Conservation (phyloP, 2,329 filamentous ascomycete species). For the Diaporthe sp. region DNA sequence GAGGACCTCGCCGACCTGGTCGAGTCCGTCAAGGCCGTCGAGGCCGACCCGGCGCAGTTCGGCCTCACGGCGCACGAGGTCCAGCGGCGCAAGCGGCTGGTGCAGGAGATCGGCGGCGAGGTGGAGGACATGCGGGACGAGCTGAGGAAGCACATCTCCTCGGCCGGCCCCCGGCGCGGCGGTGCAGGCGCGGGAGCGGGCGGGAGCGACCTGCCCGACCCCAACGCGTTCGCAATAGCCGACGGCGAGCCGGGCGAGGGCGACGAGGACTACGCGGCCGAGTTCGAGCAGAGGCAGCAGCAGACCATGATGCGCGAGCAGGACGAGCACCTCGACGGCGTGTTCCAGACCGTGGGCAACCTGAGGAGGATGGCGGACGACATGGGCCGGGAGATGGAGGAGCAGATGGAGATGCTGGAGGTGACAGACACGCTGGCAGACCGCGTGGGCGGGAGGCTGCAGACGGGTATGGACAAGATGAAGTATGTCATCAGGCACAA, state of each 20-base stretch:
- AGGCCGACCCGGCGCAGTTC: slow-evolving; percentile 88
- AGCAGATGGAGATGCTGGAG: slow-evolving; percentile 91
- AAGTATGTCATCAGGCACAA: slow-evolving; percentile 88
- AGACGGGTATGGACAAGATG: slow-evolving; percentile 89
- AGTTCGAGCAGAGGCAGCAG: slow-evolving; percentile 93
- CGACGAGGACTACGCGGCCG: slow-evolving; percentile 77
- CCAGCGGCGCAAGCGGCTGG: slow-evolving; percentile 81
- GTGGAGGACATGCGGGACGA: slow-evolving; percentile 91
- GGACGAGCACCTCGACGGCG: slow-evolving; percentile 91
- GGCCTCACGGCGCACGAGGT: slow-evolving; percentile 89
- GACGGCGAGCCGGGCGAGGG: slow-evolving; percentile 58
- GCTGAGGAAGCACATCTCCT: slow-evolving; percentile 72
- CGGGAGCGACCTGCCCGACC: slow-evolving; percentile 62
- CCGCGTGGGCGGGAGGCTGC: slow-evolving; percentile 86
- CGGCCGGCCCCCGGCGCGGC: slow-evolving; percentile 45
- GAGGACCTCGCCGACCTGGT: slow-evolving; percentile 92
- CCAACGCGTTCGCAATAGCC: slow-evolving; percentile 72
- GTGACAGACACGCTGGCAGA: slow-evolving; percentile 88
- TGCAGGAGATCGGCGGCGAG: slow-evolving; percentile 91
- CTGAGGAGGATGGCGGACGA: slow-evolving; percentile 90
- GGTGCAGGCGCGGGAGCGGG: slow-evolving; percentile 50
- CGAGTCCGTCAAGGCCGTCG: slow-evolving; percentile 88
- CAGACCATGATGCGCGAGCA: slow-evolving; percentile 93
- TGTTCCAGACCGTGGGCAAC: slow-evolving; percentile 94
- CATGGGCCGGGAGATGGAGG: slow-evolving; percentile 96